These are phyloP conservation scores for Exophiala sp. DNA, from an alignment of 2,329 filamentous ascomycete genomes.

Conservation along the genomic window DNA sequence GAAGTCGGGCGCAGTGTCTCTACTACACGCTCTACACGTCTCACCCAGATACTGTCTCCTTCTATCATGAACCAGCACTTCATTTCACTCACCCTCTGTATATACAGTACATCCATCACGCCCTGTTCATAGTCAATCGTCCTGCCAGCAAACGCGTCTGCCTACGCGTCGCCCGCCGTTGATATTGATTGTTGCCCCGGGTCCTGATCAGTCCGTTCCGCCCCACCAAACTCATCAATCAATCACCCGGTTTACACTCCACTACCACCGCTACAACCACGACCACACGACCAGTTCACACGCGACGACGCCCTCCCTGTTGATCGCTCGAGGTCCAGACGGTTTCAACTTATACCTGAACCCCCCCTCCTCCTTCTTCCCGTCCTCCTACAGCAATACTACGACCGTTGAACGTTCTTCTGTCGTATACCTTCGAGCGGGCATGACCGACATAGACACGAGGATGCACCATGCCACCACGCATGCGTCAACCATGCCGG, in stretches of 20 bases:
- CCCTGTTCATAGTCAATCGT: too few relatives aligned
- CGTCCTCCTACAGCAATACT: neutral
- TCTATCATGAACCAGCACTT: too few relatives aligned
- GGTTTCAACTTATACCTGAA: neutral
- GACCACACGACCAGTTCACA: slow-evolving; percentile 8
- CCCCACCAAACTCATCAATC: neutral
- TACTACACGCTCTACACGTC: too few relatives aligned
- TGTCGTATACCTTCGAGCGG: neutral
- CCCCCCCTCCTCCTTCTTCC: neutral
- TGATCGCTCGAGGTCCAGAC: neutral
- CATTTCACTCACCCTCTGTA: too few relatives aligned
- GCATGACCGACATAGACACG: slow-evolving; percentile 11
- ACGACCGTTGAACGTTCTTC: neutral
- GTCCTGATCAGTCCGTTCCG: neutral
- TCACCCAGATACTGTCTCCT: too few relatives aligned
- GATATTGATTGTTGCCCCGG: neutral
- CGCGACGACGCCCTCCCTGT: slow-evolving; percentile 5
- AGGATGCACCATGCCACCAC: slow-evolving; percentile 18
- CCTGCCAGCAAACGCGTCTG: neutral
- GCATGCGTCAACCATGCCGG: slow-evolving; percentile 19
- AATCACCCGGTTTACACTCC: neutral
- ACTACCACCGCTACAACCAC: slow-evolving; percentile 6
- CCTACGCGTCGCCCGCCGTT: neutral
- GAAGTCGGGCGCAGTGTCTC: too few relatives aligned
- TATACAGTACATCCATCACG: too few relatives aligned